Percentiles rank a stretch among this genome's conserved stretches.
These are phyloP conservation scores for Puya raimondii DNA, from an alignment of 176 grass and related monocot genomes.

Conservation along the genomic window DNA sequence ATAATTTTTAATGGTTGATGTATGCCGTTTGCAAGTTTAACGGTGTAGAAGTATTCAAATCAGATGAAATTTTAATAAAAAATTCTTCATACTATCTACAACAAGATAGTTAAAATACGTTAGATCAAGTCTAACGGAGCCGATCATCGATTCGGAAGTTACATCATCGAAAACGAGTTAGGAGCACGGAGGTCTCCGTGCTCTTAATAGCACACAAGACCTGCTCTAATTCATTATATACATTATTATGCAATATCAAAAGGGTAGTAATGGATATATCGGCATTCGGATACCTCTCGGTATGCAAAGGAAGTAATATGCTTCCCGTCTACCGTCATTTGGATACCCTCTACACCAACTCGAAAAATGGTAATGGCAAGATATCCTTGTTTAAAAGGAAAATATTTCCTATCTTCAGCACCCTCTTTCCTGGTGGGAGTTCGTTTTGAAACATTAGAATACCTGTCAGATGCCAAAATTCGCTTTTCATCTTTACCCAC, in stretches of 20 bases:
- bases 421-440: conserved; percentile 30
- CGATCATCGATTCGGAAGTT: no score
- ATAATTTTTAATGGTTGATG: no score
- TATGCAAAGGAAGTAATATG: conserved; percentile 91
- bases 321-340: conserved; percentile 97
- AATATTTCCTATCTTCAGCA: conserved; percentile 48
- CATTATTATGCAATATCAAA: neutral
- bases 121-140: no score
- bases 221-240: neutral
- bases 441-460: conserved; percentile 49
- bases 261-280: neutral
- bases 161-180: no score
- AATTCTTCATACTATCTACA: no score
- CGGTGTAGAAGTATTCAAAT: no score
- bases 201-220: no score
- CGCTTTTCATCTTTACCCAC: conserved; percentile 50
- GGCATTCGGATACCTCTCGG: conserved; percentile 52
- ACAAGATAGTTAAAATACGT: no score
- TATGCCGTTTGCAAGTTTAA: no score
- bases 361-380: conserved; percentile 88
- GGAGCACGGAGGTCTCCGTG: no score
- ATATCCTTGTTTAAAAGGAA: conserved; percentile 86
- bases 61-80: no score
- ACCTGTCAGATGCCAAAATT: conserved; percentile 24
- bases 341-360: conserved; percentile 65